These are phyloP conservation scores for Cryptococcus sp. DNA, from an alignment of 1,284 basidiomycete species.

Conservation along the genomic window DNA sequence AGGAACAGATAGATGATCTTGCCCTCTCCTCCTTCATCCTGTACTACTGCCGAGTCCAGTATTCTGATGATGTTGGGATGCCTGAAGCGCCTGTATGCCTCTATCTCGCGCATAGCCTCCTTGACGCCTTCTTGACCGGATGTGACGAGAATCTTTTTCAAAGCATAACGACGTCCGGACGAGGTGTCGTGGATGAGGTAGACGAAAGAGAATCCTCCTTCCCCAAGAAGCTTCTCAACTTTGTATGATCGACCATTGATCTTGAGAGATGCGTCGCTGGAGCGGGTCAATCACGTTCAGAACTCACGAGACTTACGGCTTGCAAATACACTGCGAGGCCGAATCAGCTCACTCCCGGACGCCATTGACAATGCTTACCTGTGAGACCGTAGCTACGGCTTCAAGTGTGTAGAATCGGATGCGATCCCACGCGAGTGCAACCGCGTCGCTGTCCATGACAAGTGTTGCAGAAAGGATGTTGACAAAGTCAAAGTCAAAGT, in stretches of 20 bases:
- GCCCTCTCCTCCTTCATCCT: conserved; percentile 76
- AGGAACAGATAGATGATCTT: conserved; percentile 82
- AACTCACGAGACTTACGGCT: conserved; percentile 41
- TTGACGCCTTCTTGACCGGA: conserved; percentile 61
- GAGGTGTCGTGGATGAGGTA: conserved; percentile 76
- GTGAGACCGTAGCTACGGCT: conserved; percentile 40
- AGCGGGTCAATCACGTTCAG: conserved; percentile 9
- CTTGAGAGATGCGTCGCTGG: conserved; percentile 66
- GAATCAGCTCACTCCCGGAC: conserved; percentile 3
- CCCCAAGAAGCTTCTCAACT: conserved; percentile 84
- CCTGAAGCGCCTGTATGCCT: conserved; percentile 87
- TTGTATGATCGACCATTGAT: conserved; percentile 92
- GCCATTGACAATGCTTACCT: conserved; percentile 21
- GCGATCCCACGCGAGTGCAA: conserved; percentile 46
- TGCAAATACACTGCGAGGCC: conserved; percentile 50
- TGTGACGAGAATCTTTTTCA: conserved; percentile 91
- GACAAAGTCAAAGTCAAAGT: conserved; percentile 4
- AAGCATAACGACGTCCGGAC: conserved; percentile 76
- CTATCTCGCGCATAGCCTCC: conserved; percentile 80
- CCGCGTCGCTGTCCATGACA: conserved; percentile 33
- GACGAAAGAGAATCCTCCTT: conserved; percentile 94
- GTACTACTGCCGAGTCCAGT: conserved; percentile 84
- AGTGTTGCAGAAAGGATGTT: not conserved
- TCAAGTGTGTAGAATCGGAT: conserved; percentile 45
- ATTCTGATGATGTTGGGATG: conserved; percentile 59